Percentiles rank a stretch among this genome's conserved stretches.
These are phyloP conservation scores for Eucalyptus pauciflora DNA, from an alignment of 345 rosid genomes.

Conservation along the genomic window DNA sequence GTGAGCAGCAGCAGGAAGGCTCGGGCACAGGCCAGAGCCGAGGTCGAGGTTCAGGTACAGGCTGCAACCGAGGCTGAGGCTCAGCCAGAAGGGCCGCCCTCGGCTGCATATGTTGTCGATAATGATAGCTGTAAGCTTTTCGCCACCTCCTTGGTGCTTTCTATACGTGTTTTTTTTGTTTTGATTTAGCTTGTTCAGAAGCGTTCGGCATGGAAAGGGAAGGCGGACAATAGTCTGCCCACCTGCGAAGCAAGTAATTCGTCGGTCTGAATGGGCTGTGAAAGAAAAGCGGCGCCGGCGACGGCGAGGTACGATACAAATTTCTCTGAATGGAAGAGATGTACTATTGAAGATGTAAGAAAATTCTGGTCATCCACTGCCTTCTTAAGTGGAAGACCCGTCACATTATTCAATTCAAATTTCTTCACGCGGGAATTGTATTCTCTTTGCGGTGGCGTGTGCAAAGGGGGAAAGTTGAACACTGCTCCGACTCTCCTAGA, in stretches of 20 bases:
- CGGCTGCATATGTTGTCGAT: neutral
- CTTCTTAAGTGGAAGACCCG: too few relatives aligned
- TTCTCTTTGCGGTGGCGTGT: neutral
- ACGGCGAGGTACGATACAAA: neutral
- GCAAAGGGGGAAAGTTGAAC: neutral
- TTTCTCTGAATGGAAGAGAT: neutral
- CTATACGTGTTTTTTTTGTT: neutral
- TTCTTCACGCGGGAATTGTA: neutral
- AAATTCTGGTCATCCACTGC: too few relatives aligned
- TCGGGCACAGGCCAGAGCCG: slow-evolving; percentile 2
- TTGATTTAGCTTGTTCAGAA: neutral
- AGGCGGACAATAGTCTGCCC: neutral
- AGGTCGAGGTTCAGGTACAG: neutral
- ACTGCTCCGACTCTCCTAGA: neutral
- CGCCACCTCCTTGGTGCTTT: neutral
- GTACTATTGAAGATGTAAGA: neutral
- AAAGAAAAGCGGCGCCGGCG: neutral
- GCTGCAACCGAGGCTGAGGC: neutral
- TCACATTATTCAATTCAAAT: neutral
- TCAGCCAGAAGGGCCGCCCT: neutral
- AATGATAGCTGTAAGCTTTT: neutral
- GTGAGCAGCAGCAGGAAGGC: slow-evolving; percentile 58
- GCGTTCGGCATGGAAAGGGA: neutral
- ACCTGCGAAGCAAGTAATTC: too few relatives aligned
- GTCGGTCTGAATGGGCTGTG: neutral